Evolutionary conservation across 169 alveolate genomes (phyloP).

Genomic region (Plasmodium fragile): DNA sequence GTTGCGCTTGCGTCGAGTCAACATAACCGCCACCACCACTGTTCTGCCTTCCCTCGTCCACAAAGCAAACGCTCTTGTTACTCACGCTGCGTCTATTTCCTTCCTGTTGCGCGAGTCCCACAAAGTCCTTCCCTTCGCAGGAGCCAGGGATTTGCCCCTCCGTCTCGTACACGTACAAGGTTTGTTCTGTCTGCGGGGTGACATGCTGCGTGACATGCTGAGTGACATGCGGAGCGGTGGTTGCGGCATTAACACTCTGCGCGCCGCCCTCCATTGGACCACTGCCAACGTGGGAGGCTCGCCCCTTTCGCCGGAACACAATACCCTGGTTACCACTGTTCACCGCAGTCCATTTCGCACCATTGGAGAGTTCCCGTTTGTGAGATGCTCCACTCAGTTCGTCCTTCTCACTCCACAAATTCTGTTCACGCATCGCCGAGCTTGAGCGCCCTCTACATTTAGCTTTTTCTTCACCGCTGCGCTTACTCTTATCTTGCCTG

Average conservation of each 20-base stretch:
- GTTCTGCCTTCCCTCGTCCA: background rate
- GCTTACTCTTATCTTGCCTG: background rate
- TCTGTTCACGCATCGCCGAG: background rate
- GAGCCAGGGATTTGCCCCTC: constrained; percentile 24
- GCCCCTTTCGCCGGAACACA: background rate
- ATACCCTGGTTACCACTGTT: background rate
- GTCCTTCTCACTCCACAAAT: background rate
- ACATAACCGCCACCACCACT: background rate
- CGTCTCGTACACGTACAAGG: constrained; percentile 15
- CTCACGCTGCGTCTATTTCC: background rate
- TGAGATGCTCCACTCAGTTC: background rate
- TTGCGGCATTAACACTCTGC: background rate
- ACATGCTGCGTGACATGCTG: background rate
- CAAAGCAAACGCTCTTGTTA: constrained; percentile 17
- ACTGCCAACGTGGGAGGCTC: background rate
- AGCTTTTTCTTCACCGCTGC: background rate
- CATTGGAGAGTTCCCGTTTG: background rate
- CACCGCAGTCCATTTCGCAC: background rate
- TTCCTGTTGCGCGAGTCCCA: background rate
- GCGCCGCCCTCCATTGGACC: background rate
- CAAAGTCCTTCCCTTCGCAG: background rate
- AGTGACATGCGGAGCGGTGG: background rate
- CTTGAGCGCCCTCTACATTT: background rate
- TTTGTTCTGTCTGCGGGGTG: background rate
- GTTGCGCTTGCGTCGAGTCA: background rate